Evolutionary conservation across 75 land plant genomes (phyloP), one percentile per base, ranked within the genome.

Genomic region (Sequoia sempervirens): DNA sequence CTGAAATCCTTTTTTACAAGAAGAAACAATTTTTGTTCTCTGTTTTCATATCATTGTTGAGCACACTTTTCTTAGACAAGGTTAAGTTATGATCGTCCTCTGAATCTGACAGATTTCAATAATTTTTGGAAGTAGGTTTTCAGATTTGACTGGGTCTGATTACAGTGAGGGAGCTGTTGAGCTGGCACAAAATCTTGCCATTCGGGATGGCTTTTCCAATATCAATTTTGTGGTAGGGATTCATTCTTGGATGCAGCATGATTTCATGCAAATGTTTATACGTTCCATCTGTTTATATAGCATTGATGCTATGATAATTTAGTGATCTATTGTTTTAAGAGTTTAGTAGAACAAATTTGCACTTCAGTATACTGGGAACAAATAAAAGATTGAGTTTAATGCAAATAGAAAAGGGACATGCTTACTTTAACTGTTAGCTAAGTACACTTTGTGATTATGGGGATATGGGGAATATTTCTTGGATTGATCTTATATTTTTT

Each of bases 161-260:
- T 97, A 97, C 79, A 91, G 93, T 90, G 99, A 95, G 87, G 98
- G 89, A 53, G 99, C 94, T 73, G 89, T 97, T 70, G 89, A 94
- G 80, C 91, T 97, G 85, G 98, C 99, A 79, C 83, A 84, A 58
- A 93, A 90, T 45, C 89, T 97, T 87, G 98, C 99, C 76, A 85
- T 80, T 75, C 96, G 92, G 72, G 90, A 92, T 89, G 94, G 92
- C 20, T 87, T 90, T 82, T 34, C 87, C 50, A 86, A 88, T 76
- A 90, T 97, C 45, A 95, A 92, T 0, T 97, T 94, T 80, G 69
- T 95, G 95, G 99, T 95, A 91, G 41, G 78, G 80, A 11, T 75
- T 81, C 32, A 15, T 54, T 30, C n/a, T 81, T 58, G 40, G 23
- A 3, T 54, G 45, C 14, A 43, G 47, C 46, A 45, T 78, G 80